A percentile compares a stretch with the other conserved stretches of the same genome.
These are phyloP conservation scores for Cyclotella baltica DNA, from an alignment of 108 stramenopile genomes.

Conservation along the genomic window DNA sequence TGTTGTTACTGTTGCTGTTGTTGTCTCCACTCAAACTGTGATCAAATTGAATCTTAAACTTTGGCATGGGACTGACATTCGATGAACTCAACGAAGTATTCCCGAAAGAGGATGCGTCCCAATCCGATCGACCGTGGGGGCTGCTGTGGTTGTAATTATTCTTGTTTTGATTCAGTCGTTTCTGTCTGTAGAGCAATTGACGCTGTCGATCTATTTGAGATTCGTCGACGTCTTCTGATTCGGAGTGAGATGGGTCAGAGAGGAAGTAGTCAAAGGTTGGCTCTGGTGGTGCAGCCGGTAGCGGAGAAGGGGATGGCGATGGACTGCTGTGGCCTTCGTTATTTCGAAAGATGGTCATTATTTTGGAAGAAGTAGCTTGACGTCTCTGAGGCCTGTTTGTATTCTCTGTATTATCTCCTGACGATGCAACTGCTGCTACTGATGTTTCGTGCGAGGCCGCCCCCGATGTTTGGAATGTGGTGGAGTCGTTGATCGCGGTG, in stretches of 20 bases:
- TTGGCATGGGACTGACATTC: conserved; percentile 37
- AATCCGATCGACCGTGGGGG: not conserved
- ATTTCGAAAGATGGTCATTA: too few relatives aligned
- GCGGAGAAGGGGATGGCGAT: too few relatives aligned
- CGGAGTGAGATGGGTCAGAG: conserved; percentile 21
- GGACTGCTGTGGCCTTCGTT: too few relatives aligned
- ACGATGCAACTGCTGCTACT: too few relatives aligned
- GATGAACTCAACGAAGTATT: conserved; percentile 29
- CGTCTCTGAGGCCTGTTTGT: too few relatives aligned
- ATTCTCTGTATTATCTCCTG: too few relatives aligned
- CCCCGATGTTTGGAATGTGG: too few relatives aligned
- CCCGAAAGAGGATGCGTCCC: conserved; percentile 5
- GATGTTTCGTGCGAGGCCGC: too few relatives aligned
- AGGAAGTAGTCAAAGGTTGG: conserved; percentile 22
- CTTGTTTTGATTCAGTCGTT: not conserved
- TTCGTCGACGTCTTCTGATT: conserved; percentile 2
- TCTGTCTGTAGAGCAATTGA: conserved; percentile 25
- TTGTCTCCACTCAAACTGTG: not conserved
- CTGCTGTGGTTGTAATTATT: not conserved
- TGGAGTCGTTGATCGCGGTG: too few relatives aligned
- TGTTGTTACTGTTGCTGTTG: not conserved
- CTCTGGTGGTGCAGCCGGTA: too few relatives aligned
- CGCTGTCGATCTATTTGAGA: conserved; percentile 17
- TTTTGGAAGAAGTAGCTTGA: too few relatives aligned
- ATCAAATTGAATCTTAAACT: conserved; percentile 26